These are phyloP conservation scores for Clitopilus passeckerianus DNA, from an alignment of 768 basidiomycete species.

Conservation along the genomic window DNA sequence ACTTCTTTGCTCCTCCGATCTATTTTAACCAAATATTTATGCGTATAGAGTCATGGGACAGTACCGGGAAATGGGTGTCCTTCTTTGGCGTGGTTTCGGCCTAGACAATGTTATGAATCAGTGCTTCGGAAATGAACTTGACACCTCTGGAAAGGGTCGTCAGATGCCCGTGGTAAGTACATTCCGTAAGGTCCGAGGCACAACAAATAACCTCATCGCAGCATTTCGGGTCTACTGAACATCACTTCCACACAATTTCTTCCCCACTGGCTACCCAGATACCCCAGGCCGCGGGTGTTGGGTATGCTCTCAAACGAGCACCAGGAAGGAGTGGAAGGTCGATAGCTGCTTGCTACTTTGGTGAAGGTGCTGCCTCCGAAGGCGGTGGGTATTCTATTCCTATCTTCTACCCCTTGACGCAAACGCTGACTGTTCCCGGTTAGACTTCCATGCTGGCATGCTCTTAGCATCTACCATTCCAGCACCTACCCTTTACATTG, in stretches of 20 bases:
- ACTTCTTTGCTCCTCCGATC: neutral
- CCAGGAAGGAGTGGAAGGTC: slow-evolving; percentile 61
- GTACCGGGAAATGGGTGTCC: slow-evolving; percentile 90
- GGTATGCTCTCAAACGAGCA: slow-evolving; percentile 80
- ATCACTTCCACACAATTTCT: slow-evolving; percentile 93
- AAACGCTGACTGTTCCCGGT: slow-evolving; percentile 15
- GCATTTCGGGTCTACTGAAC: slow-evolving; percentile 81
- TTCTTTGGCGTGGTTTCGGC: slow-evolving; percentile 83
- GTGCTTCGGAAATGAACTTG: slow-evolving; percentile 84
- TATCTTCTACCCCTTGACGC: neutral
- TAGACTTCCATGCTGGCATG: slow-evolving; percentile 90
- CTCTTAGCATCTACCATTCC: slow-evolving; percentile 75
- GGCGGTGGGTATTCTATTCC: slow-evolving; percentile 41
- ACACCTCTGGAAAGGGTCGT: slow-evolving; percentile 75
- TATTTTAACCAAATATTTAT: no score
- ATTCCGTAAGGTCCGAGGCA: slow-evolving; percentile 1
- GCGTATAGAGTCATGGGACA: slow-evolving; percentile 48
- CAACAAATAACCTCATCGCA: slow-evolving; percentile 20
- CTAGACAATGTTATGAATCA: slow-evolving; percentile 85
- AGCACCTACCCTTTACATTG: slow-evolving; percentile 69
- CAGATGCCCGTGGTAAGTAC: slow-evolving; percentile 86
- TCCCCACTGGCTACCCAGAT: slow-evolving; percentile 93
- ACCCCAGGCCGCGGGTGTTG: slow-evolving; percentile 92
- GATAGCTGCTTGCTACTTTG: slow-evolving; percentile 87
- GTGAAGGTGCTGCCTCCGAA: slow-evolving; percentile 92